Percentiles rank a stretch among this genome's conserved stretches.
Evolutionary conservation across 805 yeast species (phyloP).

Genomic region (Danielia reshetovae): DNA sequence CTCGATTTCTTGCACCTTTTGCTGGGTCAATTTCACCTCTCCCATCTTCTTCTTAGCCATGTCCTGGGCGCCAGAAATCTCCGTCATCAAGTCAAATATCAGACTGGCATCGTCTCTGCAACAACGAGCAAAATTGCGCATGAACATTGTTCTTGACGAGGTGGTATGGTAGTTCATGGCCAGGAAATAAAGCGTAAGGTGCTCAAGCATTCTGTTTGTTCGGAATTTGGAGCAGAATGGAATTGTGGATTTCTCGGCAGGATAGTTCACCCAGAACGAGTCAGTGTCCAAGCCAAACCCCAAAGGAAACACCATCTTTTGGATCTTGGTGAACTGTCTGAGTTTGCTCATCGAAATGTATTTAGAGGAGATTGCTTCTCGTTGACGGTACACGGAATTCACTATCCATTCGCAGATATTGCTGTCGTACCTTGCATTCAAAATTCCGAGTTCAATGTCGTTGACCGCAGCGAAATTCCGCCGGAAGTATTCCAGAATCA

Average conservation of each 20-base stretch:
- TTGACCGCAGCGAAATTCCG: conserved; percentile 18
- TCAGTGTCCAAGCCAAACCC: conserved; percentile 22
- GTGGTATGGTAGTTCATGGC: conserved; percentile 28
- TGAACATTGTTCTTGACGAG: conserved; percentile 6
- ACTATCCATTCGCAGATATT: conserved; percentile 31
- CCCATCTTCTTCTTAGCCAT: conserved; percentile 18
- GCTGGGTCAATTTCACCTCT: conserved; percentile 20
- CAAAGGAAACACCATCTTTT: conserved; percentile 29
- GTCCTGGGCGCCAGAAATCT: conserved; percentile 14
- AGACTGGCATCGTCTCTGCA: conserved; percentile 18
- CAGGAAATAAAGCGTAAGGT: conserved; percentile 45
- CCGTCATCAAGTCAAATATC: conserved; percentile 31
- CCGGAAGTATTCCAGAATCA: conserved; percentile 19
- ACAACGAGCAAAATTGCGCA: conserved; percentile 10
- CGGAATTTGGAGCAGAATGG: conserved; percentile 42
- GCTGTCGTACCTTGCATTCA: conserved; percentile 34
- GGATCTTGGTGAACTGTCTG: conserved; percentile 10
- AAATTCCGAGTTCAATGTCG: conserved; percentile 17
- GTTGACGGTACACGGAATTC: conserved; percentile 3
- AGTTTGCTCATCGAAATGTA: conserved; percentile 8
- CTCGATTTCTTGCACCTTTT: conserved; percentile 37
- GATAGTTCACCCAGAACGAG: conserved; percentile 21
- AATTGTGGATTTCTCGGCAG: conserved; percentile 19
- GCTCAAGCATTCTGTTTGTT: conserved; percentile 44
- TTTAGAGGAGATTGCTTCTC: conserved; percentile 1